Conservation (phyloP, 805 yeast genomes). For the Starmera dryadoides region DNA sequence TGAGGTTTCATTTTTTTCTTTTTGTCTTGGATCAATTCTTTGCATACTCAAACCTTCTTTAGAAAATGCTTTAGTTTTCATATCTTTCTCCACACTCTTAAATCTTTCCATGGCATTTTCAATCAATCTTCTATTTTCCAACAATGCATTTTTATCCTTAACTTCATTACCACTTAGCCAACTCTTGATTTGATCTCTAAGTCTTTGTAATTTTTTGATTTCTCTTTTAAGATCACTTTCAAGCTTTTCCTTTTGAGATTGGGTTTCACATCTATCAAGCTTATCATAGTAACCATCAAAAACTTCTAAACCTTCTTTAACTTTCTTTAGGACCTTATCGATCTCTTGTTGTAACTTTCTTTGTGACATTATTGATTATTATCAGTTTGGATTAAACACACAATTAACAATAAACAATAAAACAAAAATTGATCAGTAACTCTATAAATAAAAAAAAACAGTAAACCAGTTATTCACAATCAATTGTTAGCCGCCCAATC, state of each 20-base stretch:
- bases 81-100: conserved; percentile 86
- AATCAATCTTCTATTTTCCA: conserved; percentile 68
- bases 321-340: conserved; percentile 73
- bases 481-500: too few species aligned
- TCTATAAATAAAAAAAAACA: too few species aligned
- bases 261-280: conserved; percentile 71
- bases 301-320: conserved; percentile 57
- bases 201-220: conserved; percentile 87
- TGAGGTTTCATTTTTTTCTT: conserved; percentile 67
- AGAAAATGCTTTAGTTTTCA: conserved; percentile 90
- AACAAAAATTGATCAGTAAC: too few species aligned
- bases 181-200: conserved; percentile 89
- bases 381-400: too few species aligned
- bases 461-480: too few species aligned
- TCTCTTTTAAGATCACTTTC: conserved; percentile 91
- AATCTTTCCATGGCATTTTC: conserved; percentile 89
- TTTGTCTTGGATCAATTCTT: conserved; percentile 69
- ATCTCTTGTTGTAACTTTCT: conserved; percentile 60
- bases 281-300: conserved; percentile 86
- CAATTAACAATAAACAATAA: too few species aligned
- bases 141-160: conserved; percentile 75
- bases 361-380: conserved; percentile 30
- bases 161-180: conserved; percentile 92
- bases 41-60: conserved; percentile 84
- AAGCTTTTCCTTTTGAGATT: conserved; percentile 86